Base-by-base conservation (phyloP, 139 green algal genomes). In the Medakamo hakoo region DNA sequence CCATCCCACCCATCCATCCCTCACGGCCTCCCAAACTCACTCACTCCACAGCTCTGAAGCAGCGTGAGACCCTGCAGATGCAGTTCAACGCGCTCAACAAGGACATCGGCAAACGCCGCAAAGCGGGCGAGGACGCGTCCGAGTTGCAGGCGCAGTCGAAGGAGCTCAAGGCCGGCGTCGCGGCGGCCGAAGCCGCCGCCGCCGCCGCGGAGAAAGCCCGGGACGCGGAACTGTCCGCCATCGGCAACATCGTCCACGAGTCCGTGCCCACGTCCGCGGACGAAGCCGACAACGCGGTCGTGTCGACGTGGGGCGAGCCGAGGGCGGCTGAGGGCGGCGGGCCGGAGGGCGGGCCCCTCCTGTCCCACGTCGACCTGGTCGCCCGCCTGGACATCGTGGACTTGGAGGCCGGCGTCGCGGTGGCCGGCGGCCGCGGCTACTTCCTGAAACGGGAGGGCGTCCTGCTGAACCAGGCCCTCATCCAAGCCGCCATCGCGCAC, bases 191-290 rank as follows among this genome's bases (percentile, higher is more conserved):
- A 62, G 80, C 83, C 28, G 64, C 71, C 49, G 85, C 88, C 65
- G 85, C 91, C 63, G 76, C 79, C 66, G 65, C 81, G 21, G 81
- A 76, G 18, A 70, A 66, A 5, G 71, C 70, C 23, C 73, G 86
- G 1, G 90, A 97, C 65, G 64, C 62, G 49, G 78, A 80, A 18
- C 40, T 98, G 30, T 40, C 75, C 4, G 56, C 70, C n/a, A 95
- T 99, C 55, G 93, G 93, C 57, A 99, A 99, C 80, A 63, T 97
- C 25, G 93, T 99, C 71, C 93, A 96, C 68, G 86, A 96, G 74
- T 83, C 64, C 48, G 93, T 98, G 57, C 90, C 92, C 18, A 66
- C 98, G 30, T 76, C 66, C 61, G 67, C 97, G 58, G 82, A 99
- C 69, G 93, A 94, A 84, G 86, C 77, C 32, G 88, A 95, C 81